Percentiles rank a stretch among this genome's conserved stretches.
Evolutionary conservation across 2,329 filamentous ascomycete species (phyloP).

Genomic region (Elsinoe ampelina): DNA sequence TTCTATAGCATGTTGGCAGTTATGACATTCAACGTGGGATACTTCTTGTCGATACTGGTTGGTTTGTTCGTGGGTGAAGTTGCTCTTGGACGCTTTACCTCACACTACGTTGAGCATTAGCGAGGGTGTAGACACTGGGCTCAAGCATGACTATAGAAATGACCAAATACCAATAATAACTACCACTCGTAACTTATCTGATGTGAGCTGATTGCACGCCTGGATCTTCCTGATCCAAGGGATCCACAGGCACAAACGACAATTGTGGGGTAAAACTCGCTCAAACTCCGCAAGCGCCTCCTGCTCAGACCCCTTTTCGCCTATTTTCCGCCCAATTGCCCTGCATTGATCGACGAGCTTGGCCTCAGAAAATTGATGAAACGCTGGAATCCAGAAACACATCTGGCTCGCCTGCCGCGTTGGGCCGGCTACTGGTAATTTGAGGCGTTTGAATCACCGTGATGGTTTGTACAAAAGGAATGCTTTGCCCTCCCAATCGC

Average conservation of each 20-base stretch:
- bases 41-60: constrained; percentile 70
- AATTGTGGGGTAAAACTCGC: constrained; percentile 13
- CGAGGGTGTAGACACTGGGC: background rate
- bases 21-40: constrained; percentile 82
- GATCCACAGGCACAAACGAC: background rate
- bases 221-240: background rate
- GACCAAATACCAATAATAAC: constrained; percentile 8
- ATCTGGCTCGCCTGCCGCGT: background rate
- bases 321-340: constrained; percentile 2
- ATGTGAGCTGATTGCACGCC: background rate
- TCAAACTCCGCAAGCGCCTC: constrained; percentile 14
- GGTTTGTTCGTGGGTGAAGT: constrained; percentile 82
- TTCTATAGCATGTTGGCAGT: constrained; percentile 71
- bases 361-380: constrained; percentile 9
- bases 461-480: constrained; percentile 4
- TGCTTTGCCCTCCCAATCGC: background rate
- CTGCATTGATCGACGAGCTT: constrained; percentile 12
- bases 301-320: constrained; percentile 1
- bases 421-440: background rate
- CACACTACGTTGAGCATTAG: constrained; percentile 24
- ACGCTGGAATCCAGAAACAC: constrained; percentile 5
- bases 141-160: constrained; percentile 2
- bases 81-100: constrained; percentile 60
- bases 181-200: constrained; percentile 3
- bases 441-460: background rate